Evolutionary conservation across 441 rosid species (phyloP), one percentile per base, ranked within the genome.

Genomic region (Breynia disticha): DNA sequence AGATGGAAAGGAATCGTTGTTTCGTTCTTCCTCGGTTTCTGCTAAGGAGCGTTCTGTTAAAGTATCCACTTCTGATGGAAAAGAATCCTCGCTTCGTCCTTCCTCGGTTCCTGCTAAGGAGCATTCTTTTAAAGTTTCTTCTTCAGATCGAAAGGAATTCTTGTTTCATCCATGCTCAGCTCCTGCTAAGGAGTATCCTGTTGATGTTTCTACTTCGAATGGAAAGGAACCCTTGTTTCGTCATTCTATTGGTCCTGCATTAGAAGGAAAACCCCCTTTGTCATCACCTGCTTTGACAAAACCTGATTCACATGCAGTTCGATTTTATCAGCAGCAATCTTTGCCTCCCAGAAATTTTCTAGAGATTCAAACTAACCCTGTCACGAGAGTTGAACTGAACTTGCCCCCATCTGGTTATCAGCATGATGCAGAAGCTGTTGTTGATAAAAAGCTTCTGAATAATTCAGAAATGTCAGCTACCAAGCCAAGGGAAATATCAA

Each of bases 381-480:
- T 69, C 19, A 84, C 72, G 74, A 90, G 76, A 57, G 89, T 86
- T 56, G 94, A 90, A 50, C 64, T 86, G 72, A 86, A 82, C 65
- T 78, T 86, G 59, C 81, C 87, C 54, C 86, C 90, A 47, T 73
- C 81, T 19, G 68, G 57, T 51, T 71, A 62, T 55, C 86, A 73
- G 44, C 72, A 65, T 44, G 75, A 64, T 67, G 54, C 74, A 45
- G 71, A 74, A 52, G 60, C 61, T 63, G 59, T 57, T 57, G 46
- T 64, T 5, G 82, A 69, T 56, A 78, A 73, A 68, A 76, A 66
- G 63, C 66, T 60, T 67, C 53, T 76, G n/a, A 64, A 52, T 45
- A 79, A 69, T 61, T 64, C 78, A 38, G 91, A 79, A 54, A 50
- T 57, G 48, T 56, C 59, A 44, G 69, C 76, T 48, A 44, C 62